These are phyloP conservation scores for Termitomyces sp. DNA, from an alignment of 768 basidiomycete species.

Conservation along the genomic window DNA sequence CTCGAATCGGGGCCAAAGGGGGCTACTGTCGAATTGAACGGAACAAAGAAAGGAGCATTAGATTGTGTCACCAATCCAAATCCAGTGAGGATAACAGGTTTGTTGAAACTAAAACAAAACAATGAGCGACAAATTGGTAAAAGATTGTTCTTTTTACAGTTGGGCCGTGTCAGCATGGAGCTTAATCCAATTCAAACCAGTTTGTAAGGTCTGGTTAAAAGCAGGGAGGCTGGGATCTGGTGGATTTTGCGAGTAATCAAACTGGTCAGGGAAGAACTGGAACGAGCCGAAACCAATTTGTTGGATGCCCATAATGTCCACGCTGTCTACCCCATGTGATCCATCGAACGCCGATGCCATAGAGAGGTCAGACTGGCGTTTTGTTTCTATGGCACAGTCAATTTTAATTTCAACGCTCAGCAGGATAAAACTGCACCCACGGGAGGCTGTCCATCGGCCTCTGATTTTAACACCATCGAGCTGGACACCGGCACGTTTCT, in stretches of 20 bases:
- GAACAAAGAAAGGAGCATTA: slow-evolving; percentile 52
- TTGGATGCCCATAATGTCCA: slow-evolving; percentile 58
- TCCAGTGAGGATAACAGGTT: slow-evolving; percentile 49
- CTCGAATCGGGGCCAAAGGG: slow-evolving; percentile 34
- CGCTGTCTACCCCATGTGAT: slow-evolving; percentile 61
- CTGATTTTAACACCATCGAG: slow-evolving; percentile 46
- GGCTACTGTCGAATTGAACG: slow-evolving; percentile 52
- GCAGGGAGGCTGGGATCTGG: slow-evolving; percentile 45
- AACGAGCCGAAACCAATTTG: slow-evolving; percentile 56
- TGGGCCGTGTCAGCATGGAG: slow-evolving; percentile 40
- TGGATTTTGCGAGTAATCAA: slow-evolving; percentile 37
- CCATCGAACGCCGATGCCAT: slow-evolving; percentile 55
- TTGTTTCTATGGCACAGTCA: slow-evolving; percentile 33
- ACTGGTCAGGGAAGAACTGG: slow-evolving; percentile 70
- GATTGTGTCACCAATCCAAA: slow-evolving; percentile 63
- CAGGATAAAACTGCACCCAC: slow-evolving; percentile 27
- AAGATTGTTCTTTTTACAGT: slow-evolving; percentile 31
- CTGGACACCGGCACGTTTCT: slow-evolving; percentile 26
- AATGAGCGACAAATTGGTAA: neutral
- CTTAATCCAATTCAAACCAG: slow-evolving; percentile 54
- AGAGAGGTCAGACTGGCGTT: slow-evolving; percentile 40
- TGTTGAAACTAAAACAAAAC: slow-evolving; percentile 39
- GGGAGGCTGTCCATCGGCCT: slow-evolving; percentile 57
- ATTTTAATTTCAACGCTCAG: neutral
- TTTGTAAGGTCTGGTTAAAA: slow-evolving; percentile 50